Conservation (phyloP, 1,284 basidiomycete species). For the Ustilago crameri region DNA sequence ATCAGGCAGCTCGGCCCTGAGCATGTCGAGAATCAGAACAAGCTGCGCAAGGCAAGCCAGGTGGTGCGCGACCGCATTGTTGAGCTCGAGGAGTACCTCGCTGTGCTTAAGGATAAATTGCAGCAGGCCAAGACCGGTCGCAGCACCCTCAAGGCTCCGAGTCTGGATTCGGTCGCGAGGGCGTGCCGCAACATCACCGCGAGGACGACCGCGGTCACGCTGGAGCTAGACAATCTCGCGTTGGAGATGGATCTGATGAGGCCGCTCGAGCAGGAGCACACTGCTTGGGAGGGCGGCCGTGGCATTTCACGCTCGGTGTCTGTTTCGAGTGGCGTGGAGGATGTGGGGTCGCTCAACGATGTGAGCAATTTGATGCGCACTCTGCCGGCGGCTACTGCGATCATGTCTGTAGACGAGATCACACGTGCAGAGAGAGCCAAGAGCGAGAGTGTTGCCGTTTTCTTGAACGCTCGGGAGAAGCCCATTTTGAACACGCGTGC, state of each 20-base stretch:
- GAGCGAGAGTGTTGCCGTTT: slow-evolving; percentile 34
- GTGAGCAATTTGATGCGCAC: slow-evolving; percentile 24
- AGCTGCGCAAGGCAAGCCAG: slow-evolving; percentile 79
- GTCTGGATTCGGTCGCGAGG: slow-evolving; percentile 82
- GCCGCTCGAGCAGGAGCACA: slow-evolving; percentile 5
- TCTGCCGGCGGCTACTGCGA: slow-evolving; percentile 27
- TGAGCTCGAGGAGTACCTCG: slow-evolving; percentile 80
- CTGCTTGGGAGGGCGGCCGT: slow-evolving; percentile 10
- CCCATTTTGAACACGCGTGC: slow-evolving; percentile 45
- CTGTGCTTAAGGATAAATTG: slow-evolving; percentile 77
- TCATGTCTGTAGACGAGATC: slow-evolving; percentile 28
- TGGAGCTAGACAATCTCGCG: slow-evolving; percentile 74
- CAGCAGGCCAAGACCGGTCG: slow-evolving; percentile 76
- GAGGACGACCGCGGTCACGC: slow-evolving; percentile 73
- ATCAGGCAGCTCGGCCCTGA: slow-evolving; percentile 85
- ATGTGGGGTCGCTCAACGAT: slow-evolving; percentile 18
- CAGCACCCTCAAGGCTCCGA: slow-evolving; percentile 76
- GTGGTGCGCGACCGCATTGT: slow-evolving; percentile 77
- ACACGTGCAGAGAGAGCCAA: slow-evolving; percentile 27
- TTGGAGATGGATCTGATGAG: slow-evolving; percentile 71
- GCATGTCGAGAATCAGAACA: slow-evolving; percentile 82
- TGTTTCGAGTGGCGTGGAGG: slow-evolving; percentile 25
- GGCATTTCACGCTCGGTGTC: slow-evolving; percentile 29
- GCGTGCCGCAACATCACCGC: slow-evolving; percentile 83
- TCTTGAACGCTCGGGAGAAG: slow-evolving; percentile 39